phyloP scores from a whole-genome alignment of 1,284 basidiomycete genomes.

The Exobasidium cylindrosporum region DNA sequence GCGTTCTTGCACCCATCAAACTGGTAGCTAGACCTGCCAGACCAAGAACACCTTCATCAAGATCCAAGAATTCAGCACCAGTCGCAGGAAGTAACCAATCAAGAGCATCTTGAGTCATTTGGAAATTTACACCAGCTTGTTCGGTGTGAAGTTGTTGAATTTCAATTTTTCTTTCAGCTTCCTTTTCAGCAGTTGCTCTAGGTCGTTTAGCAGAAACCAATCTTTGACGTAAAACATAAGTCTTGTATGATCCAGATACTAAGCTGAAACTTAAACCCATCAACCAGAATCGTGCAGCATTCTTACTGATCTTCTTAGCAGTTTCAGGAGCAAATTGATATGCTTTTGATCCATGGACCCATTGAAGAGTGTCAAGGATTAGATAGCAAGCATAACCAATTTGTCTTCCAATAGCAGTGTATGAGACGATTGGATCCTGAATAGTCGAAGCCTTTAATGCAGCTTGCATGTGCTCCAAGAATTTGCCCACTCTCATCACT shows the following conservation, averaged over 20 bases:
- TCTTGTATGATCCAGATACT: slow-evolving; percentile 49
- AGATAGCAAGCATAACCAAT: slow-evolving; percentile 85
- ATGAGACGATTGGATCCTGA: slow-evolving; percentile 69
- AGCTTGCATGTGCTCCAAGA: slow-evolving; percentile 88
- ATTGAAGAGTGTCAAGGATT: slow-evolving; percentile 31
- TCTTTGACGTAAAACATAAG: slow-evolving; percentile 48
- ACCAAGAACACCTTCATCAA: slow-evolving; percentile 72
- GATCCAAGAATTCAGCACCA: slow-evolving; percentile 70
- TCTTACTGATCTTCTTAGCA: slow-evolving; percentile 66
- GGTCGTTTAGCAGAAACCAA: slow-evolving; percentile 32
- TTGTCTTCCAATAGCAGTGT: slow-evolving; percentile 79
- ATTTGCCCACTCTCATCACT: slow-evolving; percentile 93
- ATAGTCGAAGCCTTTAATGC: slow-evolving; percentile 72
- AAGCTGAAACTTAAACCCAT: slow-evolving; percentile 61
- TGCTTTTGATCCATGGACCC: slow-evolving; percentile 51
- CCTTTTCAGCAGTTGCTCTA: slow-evolving; percentile 64
- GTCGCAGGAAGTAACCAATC: slow-evolving; percentile 88
- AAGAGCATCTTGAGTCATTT: slow-evolving; percentile 75
- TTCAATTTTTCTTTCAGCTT: slow-evolving; percentile 67
- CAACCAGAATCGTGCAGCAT: slow-evolving; percentile 85
- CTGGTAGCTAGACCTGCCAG: slow-evolving; percentile 48
- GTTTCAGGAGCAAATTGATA: slow-evolving; percentile 62
- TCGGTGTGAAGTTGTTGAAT: slow-evolving; percentile 66
- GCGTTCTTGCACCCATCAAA: slow-evolving; percentile 49
- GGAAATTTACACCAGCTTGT: slow-evolving; percentile 66